Evolutionary conservation across 2,329 filamentous ascomycete species (phyloP).

Genomic region (Allantophomopsis cytisporea): DNA sequence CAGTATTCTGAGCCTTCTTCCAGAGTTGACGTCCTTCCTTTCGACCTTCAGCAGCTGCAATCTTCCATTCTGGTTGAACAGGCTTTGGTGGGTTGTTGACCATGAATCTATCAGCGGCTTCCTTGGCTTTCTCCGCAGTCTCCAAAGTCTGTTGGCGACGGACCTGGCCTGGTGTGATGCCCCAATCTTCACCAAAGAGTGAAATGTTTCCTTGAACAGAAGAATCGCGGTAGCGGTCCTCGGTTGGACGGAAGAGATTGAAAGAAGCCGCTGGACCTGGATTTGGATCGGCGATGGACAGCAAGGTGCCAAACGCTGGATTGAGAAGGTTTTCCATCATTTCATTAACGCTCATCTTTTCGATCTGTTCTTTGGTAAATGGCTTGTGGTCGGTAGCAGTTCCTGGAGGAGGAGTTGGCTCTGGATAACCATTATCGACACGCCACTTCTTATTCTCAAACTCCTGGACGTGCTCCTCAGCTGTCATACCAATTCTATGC

Average conservation of each 20-base stretch:
- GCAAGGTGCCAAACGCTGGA: conserved; percentile 12
- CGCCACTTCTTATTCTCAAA: conserved; percentile 1
- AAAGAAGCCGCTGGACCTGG: conserved; percentile 5
- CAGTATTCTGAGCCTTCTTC: too few species aligned
- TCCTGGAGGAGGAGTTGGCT: too few species aligned
- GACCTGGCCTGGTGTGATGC: too few species aligned
- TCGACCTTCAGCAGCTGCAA: too few species aligned
- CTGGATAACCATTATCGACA: too few species aligned
- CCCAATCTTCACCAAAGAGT: conserved; percentile 16
- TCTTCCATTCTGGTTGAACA: too few species aligned
- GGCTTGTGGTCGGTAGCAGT: conserved; percentile 1
- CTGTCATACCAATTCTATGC: not conserved
- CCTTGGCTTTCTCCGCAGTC: too few species aligned
- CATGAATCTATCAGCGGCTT: too few species aligned
- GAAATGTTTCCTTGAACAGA: conserved; percentile 11
- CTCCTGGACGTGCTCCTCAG: not conserved
- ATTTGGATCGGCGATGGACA: conserved; percentile 10
- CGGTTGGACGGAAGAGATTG: conserved; percentile 9
- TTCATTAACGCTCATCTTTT: conserved; percentile 9
- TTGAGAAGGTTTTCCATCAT: conserved; percentile 12
- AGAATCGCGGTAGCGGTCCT: conserved; percentile 12
- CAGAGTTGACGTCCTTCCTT: too few species aligned
- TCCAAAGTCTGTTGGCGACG: too few species aligned
- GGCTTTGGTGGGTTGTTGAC: too few species aligned
- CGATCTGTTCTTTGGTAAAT: conserved; percentile 10